These are phyloP conservation scores for Cornus suecica DNA, from an alignment of 148 eudicot genomes.

Conservation along the genomic window DNA sequence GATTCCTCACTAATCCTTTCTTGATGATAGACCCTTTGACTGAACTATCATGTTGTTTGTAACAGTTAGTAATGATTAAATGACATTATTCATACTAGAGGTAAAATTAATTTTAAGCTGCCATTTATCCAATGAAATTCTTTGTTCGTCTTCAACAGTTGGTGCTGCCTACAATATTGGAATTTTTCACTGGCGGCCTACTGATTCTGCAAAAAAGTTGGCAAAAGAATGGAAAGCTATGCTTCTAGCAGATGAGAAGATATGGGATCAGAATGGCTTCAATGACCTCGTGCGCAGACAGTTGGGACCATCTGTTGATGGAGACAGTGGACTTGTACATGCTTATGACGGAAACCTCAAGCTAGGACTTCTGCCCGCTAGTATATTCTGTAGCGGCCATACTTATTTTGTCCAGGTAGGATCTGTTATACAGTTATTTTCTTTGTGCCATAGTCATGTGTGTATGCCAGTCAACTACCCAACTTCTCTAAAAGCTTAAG, in stretches of 20 bases:
- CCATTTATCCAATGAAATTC: constrained; percentile 2
- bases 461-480: too few species aligned
- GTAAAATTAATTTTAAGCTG: neutral
- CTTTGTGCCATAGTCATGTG: neutral
- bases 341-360: constrained; percentile 92
- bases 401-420: constrained; percentile 93
- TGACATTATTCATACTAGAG: neutral
- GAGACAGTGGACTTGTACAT: constrained; percentile 81
- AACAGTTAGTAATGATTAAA: neutral
- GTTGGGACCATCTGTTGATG: constrained; percentile 91
- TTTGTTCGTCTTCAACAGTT: constrained; percentile 44
- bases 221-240: constrained; percentile 94
- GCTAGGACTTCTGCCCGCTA: constrained; percentile 90
- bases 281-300: constrained; percentile 73
- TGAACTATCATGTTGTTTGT: too few species aligned
- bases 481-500: too few species aligned
- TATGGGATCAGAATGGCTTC: constrained; percentile 98
- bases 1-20: too few species aligned
- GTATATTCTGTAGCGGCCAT: constrained; percentile 95
- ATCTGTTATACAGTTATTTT: neutral
- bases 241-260: constrained; percentile 77
- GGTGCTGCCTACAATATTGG: constrained; percentile 87
- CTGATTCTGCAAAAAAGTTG: constrained; percentile 72
- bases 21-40: too few species aligned
- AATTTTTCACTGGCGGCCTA: constrained; percentile 94